Evolutionary conservation across 148 eudicot species (phyloP).

Genomic region (Nepenthes mirabilis): DNA sequence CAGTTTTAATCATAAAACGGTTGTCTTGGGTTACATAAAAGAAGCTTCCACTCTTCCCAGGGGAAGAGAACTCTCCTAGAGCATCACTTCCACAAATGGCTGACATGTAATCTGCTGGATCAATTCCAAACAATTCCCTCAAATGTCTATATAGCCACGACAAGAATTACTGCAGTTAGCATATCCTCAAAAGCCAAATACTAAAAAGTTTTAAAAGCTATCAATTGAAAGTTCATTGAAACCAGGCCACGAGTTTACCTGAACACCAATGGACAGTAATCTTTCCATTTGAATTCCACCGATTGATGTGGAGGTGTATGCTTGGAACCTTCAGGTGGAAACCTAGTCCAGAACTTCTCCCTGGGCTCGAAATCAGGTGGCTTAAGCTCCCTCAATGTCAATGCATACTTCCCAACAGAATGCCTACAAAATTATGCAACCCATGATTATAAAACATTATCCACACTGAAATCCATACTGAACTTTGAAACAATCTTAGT

Average conservation of each 20-base stretch:
- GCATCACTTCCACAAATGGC: slow-evolving; percentile 84
- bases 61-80: slow-evolving; percentile 69
- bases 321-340: slow-evolving; percentile 56
- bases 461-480: background rate
- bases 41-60: slow-evolving; percentile 83
- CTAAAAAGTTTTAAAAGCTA: background rate
- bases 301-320: slow-evolving; percentile 75
- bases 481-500: too few relatives aligned
- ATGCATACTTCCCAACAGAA: slow-evolving; percentile 58
- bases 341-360: slow-evolving; percentile 52
- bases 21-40: slow-evolving; percentile 78
- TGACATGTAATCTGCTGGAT: slow-evolving; percentile 83
- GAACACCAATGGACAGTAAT: slow-evolving; percentile 72
- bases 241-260: slow-evolving; percentile 19
- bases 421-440: slow-evolving; percentile 21
- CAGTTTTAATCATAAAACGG: slow-evolving; percentile 68
- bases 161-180: background rate
- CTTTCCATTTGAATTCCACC: slow-evolving; percentile 69
- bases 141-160: slow-evolving; percentile 31
- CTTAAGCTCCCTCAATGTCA: slow-evolving; percentile 35
- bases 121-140: slow-evolving; percentile 57
- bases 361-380: slow-evolving; percentile 39
- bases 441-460: background rate
- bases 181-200: background rate
- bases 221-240: background rate